Percentiles rank a stretch among this genome's conserved stretches.
Evolutionary conservation across 306 rosid species (phyloP).

Genomic region (Carpinus fangiana): DNA sequence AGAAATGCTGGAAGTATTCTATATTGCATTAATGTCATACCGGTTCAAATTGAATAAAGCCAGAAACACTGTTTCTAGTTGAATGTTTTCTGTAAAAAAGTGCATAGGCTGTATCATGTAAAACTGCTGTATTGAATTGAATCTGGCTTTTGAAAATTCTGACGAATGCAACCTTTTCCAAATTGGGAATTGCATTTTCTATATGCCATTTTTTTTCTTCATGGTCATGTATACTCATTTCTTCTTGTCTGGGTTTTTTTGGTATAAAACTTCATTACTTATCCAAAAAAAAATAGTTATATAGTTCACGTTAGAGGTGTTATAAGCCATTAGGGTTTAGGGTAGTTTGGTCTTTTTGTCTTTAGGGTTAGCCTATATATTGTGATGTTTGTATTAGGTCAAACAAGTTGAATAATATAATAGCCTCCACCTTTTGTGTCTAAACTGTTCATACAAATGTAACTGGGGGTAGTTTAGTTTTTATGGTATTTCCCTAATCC

Average conservation of each 20-base stretch:
- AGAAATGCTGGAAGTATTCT: neutral
- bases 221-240: neutral
- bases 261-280: no score
- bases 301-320: neutral
- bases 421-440: no score
- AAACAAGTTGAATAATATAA: no score
- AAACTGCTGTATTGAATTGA: neutral
- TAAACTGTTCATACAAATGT: no score
- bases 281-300: neutral
- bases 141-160: neutral
- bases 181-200: neutral
- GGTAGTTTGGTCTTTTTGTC: no score
- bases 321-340: no score
- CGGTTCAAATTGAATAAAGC: neutral
- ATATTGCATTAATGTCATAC: neutral
- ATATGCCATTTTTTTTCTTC: neutral
- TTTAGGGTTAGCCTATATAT: no score
- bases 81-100: neutral
- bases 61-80: neutral
- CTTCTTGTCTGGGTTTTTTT: no score
- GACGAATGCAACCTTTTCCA: neutral
- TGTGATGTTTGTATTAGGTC: no score
- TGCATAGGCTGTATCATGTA: neutral
- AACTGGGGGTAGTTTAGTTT: no score
- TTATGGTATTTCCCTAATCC: no score